Base-by-base conservation (phyloP, 495 filamentous ascomycete species). In the Penicillium parvum region DNA sequence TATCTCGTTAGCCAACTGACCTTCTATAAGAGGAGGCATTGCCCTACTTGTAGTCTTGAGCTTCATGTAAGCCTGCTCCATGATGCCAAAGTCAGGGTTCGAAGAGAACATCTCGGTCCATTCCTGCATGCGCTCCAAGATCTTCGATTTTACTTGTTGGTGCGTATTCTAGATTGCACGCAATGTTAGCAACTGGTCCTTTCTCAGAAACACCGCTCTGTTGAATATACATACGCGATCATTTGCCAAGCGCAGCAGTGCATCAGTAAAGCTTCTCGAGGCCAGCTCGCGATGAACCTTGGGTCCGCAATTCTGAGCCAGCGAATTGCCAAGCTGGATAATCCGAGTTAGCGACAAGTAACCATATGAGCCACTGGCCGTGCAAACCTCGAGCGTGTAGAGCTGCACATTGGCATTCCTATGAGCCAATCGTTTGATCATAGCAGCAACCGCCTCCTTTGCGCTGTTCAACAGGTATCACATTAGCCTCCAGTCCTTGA, bases 331-430 rank as follows among this genome's bases (percentile, higher is more conserved):
- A 49, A 98, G 85, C 68, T 74, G 59, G 10, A 45, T 32, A 9
- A 49, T 25, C 11, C 11, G 11, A 43, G 36, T 53, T 35, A 50
- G 48, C 7, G 45, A 14, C 11, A 3, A 3, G 10, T 1, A 21
- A 7, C 16, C 28, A 15, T 9, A n/a, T 2, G 8, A 10, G 30
- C 12, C 16, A 26, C 9, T 11, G 23, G 7, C 7, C 5, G 3
- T 32, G 45, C 76, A 33, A 53, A 92, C 89, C 77, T 98, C 92
- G 43, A 98, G 76, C 14, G 92, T 97, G 61, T 98, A 98, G 22
- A 98, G 76, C 69, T 98, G 92, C n/a, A 98, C 92, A 67, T 98
- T 97, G 43, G 92, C 92, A 68, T 98, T 98, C 47, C 92, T 81
- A 68, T 98, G 91, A 42, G 92, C 94, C 50, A 98, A 74, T 45